phyloP scores from a whole-genome alignment of 192 early-diverging fungal species.

The Coemansia sp. region DNA sequence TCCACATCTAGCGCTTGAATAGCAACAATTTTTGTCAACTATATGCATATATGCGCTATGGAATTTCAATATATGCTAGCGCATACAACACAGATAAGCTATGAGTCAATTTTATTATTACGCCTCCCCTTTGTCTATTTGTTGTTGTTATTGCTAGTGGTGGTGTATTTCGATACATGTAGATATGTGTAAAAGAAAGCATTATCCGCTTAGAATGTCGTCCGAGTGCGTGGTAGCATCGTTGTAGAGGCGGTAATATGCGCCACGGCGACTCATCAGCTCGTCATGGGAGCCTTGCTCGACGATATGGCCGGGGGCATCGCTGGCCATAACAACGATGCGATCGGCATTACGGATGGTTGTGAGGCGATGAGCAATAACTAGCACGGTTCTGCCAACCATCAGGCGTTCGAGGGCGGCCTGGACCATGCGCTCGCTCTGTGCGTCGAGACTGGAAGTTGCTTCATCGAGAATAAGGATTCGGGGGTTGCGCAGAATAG shows the following conservation, averaged over 20 bases:
- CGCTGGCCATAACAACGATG: slow-evolving; percentile 69
- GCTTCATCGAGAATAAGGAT: slow-evolving; percentile 84
- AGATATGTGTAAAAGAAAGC: neutral
- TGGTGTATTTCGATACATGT: neutral
- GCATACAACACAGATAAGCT: no score
- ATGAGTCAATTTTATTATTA: no score
- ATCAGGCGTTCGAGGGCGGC: slow-evolving; percentile 70
- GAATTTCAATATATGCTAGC: no score
- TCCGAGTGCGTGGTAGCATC: slow-evolving; percentile 2
- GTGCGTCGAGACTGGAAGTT: slow-evolving; percentile 72
- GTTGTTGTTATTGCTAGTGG: neutral
- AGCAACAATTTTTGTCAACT: no score
- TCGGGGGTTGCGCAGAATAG: slow-evolving; percentile 60
- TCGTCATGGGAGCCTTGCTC: slow-evolving; percentile 54
- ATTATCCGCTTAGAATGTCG: neutral
- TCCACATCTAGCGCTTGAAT: no score
- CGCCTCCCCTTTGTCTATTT: no score
- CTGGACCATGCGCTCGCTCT: slow-evolving; percentile 73
- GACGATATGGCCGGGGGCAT: slow-evolving; percentile 52
- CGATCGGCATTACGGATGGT: slow-evolving; percentile 78
- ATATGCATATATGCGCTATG: no score
- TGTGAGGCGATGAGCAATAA: slow-evolving; percentile 81
- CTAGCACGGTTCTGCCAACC: slow-evolving; percentile 76
- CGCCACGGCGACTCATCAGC: slow-evolving; percentile 42
- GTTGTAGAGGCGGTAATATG: slow-evolving; percentile 45